Conservation (phyloP, 1,284 basidiomycete species). For the Anthracocystis setariae region DNA sequence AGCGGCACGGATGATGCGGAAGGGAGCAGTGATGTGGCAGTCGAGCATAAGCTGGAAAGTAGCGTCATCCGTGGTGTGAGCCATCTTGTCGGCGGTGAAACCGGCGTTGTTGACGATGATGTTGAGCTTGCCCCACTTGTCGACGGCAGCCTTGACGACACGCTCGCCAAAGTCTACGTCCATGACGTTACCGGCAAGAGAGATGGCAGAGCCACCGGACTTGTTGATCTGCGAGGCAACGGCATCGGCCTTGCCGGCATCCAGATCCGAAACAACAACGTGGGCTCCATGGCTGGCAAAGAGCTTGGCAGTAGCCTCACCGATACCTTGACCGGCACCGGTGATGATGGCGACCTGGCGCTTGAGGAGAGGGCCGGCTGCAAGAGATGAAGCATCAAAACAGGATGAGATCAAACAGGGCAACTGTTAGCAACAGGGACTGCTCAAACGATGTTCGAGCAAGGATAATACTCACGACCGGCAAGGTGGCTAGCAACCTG, state of each 20-base stretch:
- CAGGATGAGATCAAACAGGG: neutral
- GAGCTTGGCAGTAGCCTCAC: constrained; percentile 74
- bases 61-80: constrained; percentile 85
- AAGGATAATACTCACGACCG: constrained; percentile 36
- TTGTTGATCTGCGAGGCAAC: constrained; percentile 72
- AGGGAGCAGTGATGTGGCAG: constrained; percentile 73
- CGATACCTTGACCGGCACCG: constrained; percentile 70
- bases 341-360: constrained; percentile 87
- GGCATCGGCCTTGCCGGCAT: constrained; percentile 67
- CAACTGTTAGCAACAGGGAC: neutral
- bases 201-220: constrained; percentile 75
- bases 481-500: constrained; percentile 52
- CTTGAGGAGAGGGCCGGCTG: constrained; percentile 64
- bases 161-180: constrained; percentile 78
- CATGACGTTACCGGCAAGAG: constrained; percentile 60
- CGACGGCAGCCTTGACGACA: constrained; percentile 79
- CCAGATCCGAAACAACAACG: constrained; percentile 78
- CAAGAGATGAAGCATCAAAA: neutral
- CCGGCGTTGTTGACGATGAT: constrained; percentile 84
- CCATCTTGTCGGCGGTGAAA: constrained; percentile 86
- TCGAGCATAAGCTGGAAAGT: constrained; percentile 83
- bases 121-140: constrained; percentile 60
- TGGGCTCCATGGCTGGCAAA: constrained; percentile 87
- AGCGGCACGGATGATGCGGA: constrained; percentile 82
- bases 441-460: neutral